phyloP scores from a whole-genome alignment of 106 monocot species.

The Dactylorhiza incarnata region DNA sequence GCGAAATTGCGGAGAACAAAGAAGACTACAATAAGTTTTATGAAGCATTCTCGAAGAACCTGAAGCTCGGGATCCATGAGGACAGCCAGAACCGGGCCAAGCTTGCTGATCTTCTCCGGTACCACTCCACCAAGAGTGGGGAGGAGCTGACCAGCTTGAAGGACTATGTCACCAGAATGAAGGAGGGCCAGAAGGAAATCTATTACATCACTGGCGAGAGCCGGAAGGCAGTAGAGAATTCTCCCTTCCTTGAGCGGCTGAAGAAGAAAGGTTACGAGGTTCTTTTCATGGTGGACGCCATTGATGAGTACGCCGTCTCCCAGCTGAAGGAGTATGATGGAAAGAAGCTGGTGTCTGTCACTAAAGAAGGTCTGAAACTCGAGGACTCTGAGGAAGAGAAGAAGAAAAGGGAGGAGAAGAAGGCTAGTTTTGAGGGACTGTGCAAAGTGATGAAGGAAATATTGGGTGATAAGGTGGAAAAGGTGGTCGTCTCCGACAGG shows the following conservation, averaged over 20 bases:
- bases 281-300: constrained; percentile 45
- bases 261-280: constrained; percentile 46
- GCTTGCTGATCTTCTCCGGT: constrained; percentile 20
- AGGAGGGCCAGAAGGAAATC: constrained; percentile 42
- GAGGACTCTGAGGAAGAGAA: constrained; percentile 46
- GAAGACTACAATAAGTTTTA: constrained; percentile 47
- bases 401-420: constrained; percentile 28
- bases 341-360: constrained; percentile 39
- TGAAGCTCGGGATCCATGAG: constrained; percentile 31
- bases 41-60: constrained; percentile 41
- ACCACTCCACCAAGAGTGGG: constrained; percentile 39
- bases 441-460: constrained; percentile 45
- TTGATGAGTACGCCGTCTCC: constrained; percentile 37
- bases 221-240: constrained; percentile 43
- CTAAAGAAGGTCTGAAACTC: constrained; percentile 41
- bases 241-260: constrained; percentile 40
- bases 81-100: constrained; percentile 23
- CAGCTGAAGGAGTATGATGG: constrained; percentile 49
- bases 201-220: constrained; percentile 49
- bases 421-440: constrained; percentile 23
- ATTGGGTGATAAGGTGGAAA: constrained; percentile 39
- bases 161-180: constrained; percentile 49
- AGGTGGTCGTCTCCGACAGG: constrained; percentile 40
- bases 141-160: constrained; percentile 42
- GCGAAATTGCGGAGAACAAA: constrained; percentile 38